A percentile compares a stretch with the other conserved stretches of the same genome.
Evolutionary conservation across 1,284 basidiomycete genomes (phyloP).

Genomic region (Malassezia globosa): DNA sequence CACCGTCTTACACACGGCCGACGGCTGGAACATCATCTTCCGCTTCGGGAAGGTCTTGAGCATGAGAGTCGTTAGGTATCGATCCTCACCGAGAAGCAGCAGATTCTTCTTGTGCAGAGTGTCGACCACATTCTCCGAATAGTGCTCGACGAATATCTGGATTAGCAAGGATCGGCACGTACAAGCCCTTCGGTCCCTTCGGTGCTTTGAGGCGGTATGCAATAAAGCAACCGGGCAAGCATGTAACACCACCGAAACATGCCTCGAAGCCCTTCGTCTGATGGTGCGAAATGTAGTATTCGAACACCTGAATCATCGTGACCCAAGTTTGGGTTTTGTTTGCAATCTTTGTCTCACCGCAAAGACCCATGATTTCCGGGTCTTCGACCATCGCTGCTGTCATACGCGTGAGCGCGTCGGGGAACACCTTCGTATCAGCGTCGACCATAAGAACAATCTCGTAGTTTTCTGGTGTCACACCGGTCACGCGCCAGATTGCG

Average conservation of each 20-base stretch:
- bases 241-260: conserved; percentile 50
- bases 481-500: conserved; percentile 50
- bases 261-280: conserved; percentile 56
- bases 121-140: conserved; percentile 51
- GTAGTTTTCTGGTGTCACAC: conserved; percentile 49
- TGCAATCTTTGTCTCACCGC: conserved; percentile 51
- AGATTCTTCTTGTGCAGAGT: conserved; percentile 51
- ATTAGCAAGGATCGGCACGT: conserved; percentile 50
- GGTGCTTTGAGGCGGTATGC: conserved; percentile 51
- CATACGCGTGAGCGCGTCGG: conserved; percentile 50
- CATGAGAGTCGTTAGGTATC: conserved; percentile 51
- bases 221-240: conserved; percentile 50
- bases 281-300: conserved; percentile 99
- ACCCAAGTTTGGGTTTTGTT: conserved; percentile 51
- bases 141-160: conserved; percentile 51
- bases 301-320: conserved; percentile 60
- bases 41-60: conserved; percentile 51
- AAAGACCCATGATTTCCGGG: conserved; percentile 51
- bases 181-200: conserved; percentile 50
- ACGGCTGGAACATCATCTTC: conserved; percentile 51
- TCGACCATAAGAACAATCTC: conserved; percentile 50
- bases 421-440: conserved; percentile 50
- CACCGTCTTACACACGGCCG: conserved; percentile 51
- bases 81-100: conserved; percentile 50
- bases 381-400: conserved; percentile 50